A percentile compares a stretch with the other conserved stretches of the same genome.
Conservation (phyloP, 2,329 filamentous ascomycete species). For the Xylaria digitata region DNA sequence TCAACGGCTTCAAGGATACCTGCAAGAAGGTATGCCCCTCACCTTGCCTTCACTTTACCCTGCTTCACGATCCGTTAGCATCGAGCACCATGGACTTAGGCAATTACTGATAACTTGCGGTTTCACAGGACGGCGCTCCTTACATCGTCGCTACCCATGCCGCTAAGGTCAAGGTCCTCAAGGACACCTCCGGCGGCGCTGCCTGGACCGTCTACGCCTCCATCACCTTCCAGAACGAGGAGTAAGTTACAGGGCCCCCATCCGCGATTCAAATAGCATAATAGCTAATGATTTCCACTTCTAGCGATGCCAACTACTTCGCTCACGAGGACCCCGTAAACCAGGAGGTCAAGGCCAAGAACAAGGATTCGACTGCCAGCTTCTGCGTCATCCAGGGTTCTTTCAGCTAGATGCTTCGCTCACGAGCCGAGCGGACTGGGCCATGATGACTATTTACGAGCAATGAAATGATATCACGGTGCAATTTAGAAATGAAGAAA, state of each 20-base stretch:
- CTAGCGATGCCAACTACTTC: slow-evolving; percentile 38
- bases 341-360: slow-evolving; percentile 35
- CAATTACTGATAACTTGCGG: slow-evolving; percentile 10
- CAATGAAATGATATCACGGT: slow-evolving; percentile 25
- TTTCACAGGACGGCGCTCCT: slow-evolving; percentile 32
- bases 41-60: neutral
- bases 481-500: neutral
- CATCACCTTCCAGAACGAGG: slow-evolving; percentile 35
- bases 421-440: neutral
- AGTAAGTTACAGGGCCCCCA: slow-evolving; percentile 21
- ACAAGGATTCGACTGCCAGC: slow-evolving; percentile 20
- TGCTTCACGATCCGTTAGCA: neutral
- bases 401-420: slow-evolving; percentile 24
- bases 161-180: slow-evolving; percentile 34
- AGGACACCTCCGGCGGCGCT: slow-evolving; percentile 27
- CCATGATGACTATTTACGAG: slow-evolving; percentile 26
- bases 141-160: slow-evolving; percentile 34
- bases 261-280: neutral
- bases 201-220: slow-evolving; percentile 34
- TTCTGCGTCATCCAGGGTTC: slow-evolving; percentile 31
- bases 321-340: slow-evolving; percentile 35
- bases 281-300: slow-evolving; percentile 4
- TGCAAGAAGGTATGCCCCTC: slow-evolving; percentile 33
- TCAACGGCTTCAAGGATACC: slow-evolving; percentile 34
- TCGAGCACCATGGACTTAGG: neutral